Evolutionary conservation across 2,329 filamentous ascomycete genomes (phyloP), one percentile per base, ranked within the genome.

Genomic region (Pseudofabraea citricarpa): DNA sequence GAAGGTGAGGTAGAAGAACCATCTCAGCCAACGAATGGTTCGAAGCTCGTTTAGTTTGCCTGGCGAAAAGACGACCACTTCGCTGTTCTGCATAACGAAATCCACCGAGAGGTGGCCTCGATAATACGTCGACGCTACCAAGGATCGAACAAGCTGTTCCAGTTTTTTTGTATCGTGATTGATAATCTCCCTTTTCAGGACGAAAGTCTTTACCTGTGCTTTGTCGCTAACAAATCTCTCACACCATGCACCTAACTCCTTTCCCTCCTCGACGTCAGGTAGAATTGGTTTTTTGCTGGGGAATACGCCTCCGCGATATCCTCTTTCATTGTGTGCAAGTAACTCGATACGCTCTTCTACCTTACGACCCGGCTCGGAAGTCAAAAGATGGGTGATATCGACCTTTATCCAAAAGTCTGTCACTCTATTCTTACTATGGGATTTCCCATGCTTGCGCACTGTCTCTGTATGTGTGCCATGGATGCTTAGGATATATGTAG

Each of bases 81-180:
- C 67, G 12, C 66, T 65, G 51, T 83, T 71, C 23, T 73, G 71
- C 9, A 76, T 66, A 0, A 80, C 79, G 54, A 89, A 84, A 0
- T 66, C 63, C 41, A 90, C 70, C 13, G 62, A 49, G 18, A 85
- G 60, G 41, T 72, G 64, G 6, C 85, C 85, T 20, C 75, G 74
- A 65, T 90, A 90, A 58, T 82, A 80, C 4, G 83, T 87, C 15
- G 70, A 67, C 23, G 75, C 70, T 15, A 88, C 73, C 2, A 86
- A 62, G n/a, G 59, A 64, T 44, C 73, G 68, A 16, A 89, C 62
- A 6, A 74, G 68, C 13, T 64, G 56, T 33, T 69, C 66, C 16
- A 89, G 62, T 35, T 64, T 61, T 1, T 69, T 67, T 43, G 74
- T 69, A 56, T 89, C 77, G 59, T 86, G 76, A 18, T 84, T 83